phyloP scores from a whole-genome alignment of 2,329 filamentous ascomycete species.

The Helotiales sp. region DNA sequence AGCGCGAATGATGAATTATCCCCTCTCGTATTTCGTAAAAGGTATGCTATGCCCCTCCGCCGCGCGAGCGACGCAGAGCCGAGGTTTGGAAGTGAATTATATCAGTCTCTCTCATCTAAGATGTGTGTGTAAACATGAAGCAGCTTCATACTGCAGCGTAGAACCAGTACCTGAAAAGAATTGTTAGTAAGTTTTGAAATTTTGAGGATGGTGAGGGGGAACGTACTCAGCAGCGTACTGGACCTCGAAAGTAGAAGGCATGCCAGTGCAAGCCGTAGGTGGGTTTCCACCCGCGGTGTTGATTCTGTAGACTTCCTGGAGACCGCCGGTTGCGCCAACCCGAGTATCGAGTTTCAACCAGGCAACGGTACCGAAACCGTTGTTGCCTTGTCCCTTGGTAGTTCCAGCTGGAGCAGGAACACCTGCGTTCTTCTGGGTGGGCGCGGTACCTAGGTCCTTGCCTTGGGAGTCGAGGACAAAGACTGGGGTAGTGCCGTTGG shows the following conservation, averaged over 20 bases:
- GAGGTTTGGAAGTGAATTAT: slow-evolving; percentile 14
- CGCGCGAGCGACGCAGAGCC: background rate
- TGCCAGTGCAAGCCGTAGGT: slow-evolving; percentile 73
- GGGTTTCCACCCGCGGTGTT: slow-evolving; percentile 81
- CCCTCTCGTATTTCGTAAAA: background rate
- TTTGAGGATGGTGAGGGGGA: slow-evolving; percentile 48
- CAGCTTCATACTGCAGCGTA: slow-evolving; percentile 26
- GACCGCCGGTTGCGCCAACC: slow-evolving; percentile 61
- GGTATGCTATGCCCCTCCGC: background rate
- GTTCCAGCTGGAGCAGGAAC: slow-evolving; percentile 67
- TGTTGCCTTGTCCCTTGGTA: slow-evolving; percentile 57
- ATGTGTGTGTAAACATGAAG: background rate
- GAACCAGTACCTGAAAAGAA: slow-evolving; percentile 40
- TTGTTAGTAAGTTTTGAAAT: slow-evolving; percentile 19
- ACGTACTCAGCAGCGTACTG: slow-evolving; percentile 84
- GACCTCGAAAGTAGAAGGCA: slow-evolving; percentile 68
- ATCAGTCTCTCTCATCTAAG: slow-evolving; percentile 1
- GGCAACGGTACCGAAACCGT: slow-evolving; percentile 71
- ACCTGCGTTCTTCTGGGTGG: slow-evolving; percentile 65
- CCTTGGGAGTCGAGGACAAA: slow-evolving; percentile 74
- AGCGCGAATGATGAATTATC: slow-evolving; percentile 7
- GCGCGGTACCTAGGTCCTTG: slow-evolving; percentile 62
- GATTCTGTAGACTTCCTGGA: slow-evolving; percentile 81
- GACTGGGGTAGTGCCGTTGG: slow-evolving; percentile 69
- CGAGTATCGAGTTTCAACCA: slow-evolving; percentile 76